Evolutionary conservation across 2,329 filamentous ascomycete genomes (phyloP).

Genomic region (Tolypocladium ovalisporum): DNA sequence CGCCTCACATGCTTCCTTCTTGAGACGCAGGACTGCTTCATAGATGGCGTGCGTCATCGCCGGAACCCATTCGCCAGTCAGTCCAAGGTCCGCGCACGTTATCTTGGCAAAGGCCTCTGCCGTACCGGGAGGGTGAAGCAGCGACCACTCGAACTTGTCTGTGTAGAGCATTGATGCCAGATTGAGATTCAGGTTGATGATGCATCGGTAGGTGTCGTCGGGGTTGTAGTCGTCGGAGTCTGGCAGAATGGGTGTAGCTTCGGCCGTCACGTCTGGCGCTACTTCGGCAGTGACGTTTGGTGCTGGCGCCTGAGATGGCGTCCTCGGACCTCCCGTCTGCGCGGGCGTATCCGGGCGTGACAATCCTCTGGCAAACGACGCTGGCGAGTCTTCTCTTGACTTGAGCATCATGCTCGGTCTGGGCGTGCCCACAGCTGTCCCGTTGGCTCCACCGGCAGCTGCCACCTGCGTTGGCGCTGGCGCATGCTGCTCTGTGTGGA

Average conservation of each 20-base stretch:
- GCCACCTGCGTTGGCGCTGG: slow-evolving; percentile 10
- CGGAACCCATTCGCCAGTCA: slow-evolving; percentile 86
- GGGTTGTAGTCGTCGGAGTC: slow-evolving; percentile 72
- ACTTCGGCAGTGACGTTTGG: slow-evolving; percentile 59
- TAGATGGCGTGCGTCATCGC: slow-evolving; percentile 95
- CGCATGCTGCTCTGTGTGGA: slow-evolving; percentile 48
- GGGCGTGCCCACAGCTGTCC: slow-evolving; percentile 14
- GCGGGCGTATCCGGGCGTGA: slow-evolving; percentile 48
- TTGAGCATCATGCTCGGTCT: slow-evolving; percentile 19
- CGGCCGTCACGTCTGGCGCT: slow-evolving; percentile 50
- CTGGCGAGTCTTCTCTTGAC: slow-evolving; percentile 26
- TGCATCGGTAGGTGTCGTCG: slow-evolving; percentile 89
- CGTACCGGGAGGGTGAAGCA: slow-evolving; percentile 82
- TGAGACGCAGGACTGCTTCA: slow-evolving; percentile 80
- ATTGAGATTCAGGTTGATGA: slow-evolving; percentile 85
- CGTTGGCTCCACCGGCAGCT: slow-evolving; percentile 6
- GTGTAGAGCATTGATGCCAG: slow-evolving; percentile 85
- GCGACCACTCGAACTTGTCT: slow-evolving; percentile 96
- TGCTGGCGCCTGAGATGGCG: slow-evolving; percentile 32
- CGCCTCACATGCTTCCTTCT: slow-evolving; percentile 93
- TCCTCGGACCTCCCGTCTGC: slow-evolving; percentile 37
- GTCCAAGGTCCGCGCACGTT: slow-evolving; percentile 83
- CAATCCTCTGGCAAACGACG: slow-evolving; percentile 18
- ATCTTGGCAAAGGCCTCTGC: slow-evolving; percentile 87
- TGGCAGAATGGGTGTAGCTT: slow-evolving; percentile 47